These are phyloP conservation scores for Curvularia hawaiiensis DNA, from an alignment of 2,329 filamentous ascomycete genomes.

Conservation along the genomic window DNA sequence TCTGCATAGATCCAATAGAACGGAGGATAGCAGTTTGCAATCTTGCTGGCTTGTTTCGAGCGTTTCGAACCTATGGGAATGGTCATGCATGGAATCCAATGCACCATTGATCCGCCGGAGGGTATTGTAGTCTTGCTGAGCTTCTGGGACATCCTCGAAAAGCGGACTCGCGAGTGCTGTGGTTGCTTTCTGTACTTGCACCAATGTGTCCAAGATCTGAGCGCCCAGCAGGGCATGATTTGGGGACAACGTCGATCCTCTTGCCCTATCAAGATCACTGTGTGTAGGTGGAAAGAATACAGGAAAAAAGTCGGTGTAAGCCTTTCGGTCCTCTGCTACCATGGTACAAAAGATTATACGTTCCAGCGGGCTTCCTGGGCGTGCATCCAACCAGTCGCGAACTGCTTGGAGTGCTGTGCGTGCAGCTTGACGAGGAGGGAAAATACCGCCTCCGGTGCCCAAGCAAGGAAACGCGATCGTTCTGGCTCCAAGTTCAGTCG, in stretches of 20 bases:
- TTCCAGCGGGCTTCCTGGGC: slow-evolving; percentile 28
- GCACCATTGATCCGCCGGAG: slow-evolving; percentile 24
- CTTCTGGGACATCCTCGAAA: slow-evolving; percentile 18
- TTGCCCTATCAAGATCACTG: slow-evolving; percentile 32
- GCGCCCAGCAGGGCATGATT: slow-evolving; percentile 19
- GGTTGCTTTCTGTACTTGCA: slow-evolving; percentile 23
- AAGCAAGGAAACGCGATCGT: slow-evolving; percentile 44
- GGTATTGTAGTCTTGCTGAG: slow-evolving; percentile 19
- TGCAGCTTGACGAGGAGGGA: slow-evolving; percentile 39
- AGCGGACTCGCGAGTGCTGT: slow-evolving; percentile 22
- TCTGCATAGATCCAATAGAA: slow-evolving; percentile 29
- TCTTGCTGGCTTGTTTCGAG: slow-evolving; percentile 18
- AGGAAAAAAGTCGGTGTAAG: slow-evolving; percentile 38
- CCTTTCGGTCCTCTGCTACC: slow-evolving; percentile 30
- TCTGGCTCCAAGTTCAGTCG: slow-evolving; percentile 27
- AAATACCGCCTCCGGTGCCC: slow-evolving; percentile 38
- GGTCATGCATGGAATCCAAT: slow-evolving; percentile 22
- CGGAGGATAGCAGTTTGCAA: slow-evolving; percentile 32
- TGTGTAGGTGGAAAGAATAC: slow-evolving; percentile 43
- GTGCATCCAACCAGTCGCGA: slow-evolving; percentile 38
- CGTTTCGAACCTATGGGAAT: slow-evolving; percentile 17
- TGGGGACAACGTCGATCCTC: slow-evolving; percentile 11
- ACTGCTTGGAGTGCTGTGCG: slow-evolving; percentile 41
- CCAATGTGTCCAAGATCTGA: slow-evolving; percentile 26
- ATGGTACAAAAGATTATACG: slow-evolving; percentile 41